These are phyloP conservation scores for Aquilaria malaccensis DNA, from an alignment of 345 rosid species.

Conservation along the genomic window DNA sequence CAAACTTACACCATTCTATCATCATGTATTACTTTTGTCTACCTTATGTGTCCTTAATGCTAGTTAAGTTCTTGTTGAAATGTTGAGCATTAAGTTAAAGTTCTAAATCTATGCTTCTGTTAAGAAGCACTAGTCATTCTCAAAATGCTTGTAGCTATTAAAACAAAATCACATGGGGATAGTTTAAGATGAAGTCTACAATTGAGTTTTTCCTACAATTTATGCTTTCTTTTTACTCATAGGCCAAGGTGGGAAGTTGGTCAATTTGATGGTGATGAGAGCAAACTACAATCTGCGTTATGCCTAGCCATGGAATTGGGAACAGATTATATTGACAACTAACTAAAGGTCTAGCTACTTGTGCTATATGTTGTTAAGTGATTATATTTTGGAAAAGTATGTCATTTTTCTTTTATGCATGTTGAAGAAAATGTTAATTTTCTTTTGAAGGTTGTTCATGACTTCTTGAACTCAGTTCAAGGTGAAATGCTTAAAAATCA, in stretches of 20 bases:
- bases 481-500: slow-evolving; percentile 32
- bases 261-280: slow-evolving; percentile 38
- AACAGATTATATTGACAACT: slow-evolving; percentile 31
- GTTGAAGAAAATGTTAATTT: too few relatives aligned
- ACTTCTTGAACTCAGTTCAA: slow-evolving; percentile 29
- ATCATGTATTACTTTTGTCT: too few relatives aligned
- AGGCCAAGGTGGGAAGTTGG: slow-evolving; percentile 45
- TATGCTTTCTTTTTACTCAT: not conserved
- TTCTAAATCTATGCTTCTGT: too few relatives aligned
- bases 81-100: too few relatives aligned
- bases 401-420: not conserved
- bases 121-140: too few relatives aligned
- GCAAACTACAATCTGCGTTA: slow-evolving; percentile 29
- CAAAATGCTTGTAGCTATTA: too few relatives aligned
- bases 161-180: too few relatives aligned
- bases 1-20: too few relatives aligned
- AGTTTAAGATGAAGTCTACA: too few relatives aligned
- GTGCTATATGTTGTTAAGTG: not conserved
- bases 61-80: too few relatives aligned
- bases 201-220: too few relatives aligned
- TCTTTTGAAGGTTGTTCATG: slow-evolving; percentile 30
- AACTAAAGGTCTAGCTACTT: slow-evolving; percentile 17
- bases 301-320: slow-evolving; percentile 39
- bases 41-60: too few relatives aligned
- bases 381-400: not conserved